These are phyloP conservation scores for Colletotrichum viniferum DNA, from an alignment of 2,329 filamentous ascomycete genomes.

Conservation along the genomic window DNA sequence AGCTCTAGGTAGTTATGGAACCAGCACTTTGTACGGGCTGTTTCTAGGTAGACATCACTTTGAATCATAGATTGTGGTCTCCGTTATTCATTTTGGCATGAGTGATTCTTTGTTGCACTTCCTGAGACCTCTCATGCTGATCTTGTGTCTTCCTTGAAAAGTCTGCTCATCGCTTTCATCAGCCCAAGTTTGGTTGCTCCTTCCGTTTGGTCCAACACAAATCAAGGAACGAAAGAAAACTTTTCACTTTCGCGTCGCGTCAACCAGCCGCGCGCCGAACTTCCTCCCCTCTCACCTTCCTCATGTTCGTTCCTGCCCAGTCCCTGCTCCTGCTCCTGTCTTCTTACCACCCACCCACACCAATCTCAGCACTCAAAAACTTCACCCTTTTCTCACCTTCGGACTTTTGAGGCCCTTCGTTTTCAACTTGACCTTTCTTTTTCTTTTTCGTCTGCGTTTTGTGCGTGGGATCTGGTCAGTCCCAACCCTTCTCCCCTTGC, in stretches of 20 bases:
- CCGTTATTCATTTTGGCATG: background rate
- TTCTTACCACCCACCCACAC: background rate
- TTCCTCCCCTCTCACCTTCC: background rate
- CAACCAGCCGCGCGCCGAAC: background rate
- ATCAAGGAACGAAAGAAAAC: background rate
- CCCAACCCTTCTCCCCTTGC: background rate
- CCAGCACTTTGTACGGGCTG: background rate
- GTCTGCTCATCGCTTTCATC: background rate
- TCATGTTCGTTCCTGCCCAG: background rate
- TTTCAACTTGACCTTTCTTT: background rate
- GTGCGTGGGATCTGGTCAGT: too few relatives aligned
- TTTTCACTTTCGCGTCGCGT: background rate
- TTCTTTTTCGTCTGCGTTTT: background rate
- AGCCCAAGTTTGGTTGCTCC: background rate
- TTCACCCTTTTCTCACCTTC: background rate
- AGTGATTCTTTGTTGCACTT: background rate
- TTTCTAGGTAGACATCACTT: background rate
- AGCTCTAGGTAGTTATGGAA: background rate
- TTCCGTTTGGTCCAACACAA: background rate
- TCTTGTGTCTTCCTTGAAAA: background rate
- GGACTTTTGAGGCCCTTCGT: background rate
- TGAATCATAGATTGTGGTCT: background rate
- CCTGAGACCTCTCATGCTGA: background rate
- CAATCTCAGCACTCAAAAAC: background rate
- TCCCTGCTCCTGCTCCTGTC: background rate